phyloP scores from a whole-genome alignment of 208 protist genomes.

The Trypanosoma vivax region DNA sequence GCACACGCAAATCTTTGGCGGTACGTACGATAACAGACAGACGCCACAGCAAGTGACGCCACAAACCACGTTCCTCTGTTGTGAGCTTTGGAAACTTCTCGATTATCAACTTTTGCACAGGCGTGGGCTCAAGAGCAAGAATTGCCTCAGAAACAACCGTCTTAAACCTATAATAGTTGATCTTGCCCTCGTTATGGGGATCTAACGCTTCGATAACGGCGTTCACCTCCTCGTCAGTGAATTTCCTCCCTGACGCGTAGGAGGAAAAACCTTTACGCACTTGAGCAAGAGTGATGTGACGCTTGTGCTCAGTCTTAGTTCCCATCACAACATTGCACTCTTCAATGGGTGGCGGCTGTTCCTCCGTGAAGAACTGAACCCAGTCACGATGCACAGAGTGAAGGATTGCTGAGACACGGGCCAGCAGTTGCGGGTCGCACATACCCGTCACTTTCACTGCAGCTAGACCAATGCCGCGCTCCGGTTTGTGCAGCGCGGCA shows the following conservation, averaged over 20 bases:
- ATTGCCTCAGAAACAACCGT: constrained; percentile 73
- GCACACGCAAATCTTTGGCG: constrained; percentile 62
- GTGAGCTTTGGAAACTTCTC: constrained; percentile 63
- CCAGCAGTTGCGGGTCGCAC: constrained; percentile 87
- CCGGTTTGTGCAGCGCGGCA: constrained; percentile 58
- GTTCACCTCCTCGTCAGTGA: constrained; percentile 48
- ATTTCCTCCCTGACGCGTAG: constrained; percentile 21
- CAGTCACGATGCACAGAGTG: constrained; percentile 84
- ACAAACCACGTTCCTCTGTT: constrained; percentile 66
- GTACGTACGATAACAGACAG: constrained; percentile 67
- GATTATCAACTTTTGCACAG: constrained; percentile 48
- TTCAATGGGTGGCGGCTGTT: constrained; percentile 65
- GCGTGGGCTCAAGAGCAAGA: constrained; percentile 47
- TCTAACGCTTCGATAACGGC: constrained; percentile 60
- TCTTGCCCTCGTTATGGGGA: constrained; percentile 49
- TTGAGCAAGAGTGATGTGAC: constrained; percentile 62
- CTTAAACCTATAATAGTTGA: constrained; percentile 89
- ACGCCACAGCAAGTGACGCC: constrained; percentile 55
- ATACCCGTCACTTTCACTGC: constrained; percentile 92
- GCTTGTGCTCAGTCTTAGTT: constrained; percentile 50
- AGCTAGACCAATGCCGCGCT: constrained; percentile 50
- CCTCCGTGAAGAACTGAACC: constrained; percentile 66
- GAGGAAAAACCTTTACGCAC: constrained; percentile 45
- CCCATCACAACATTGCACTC: constrained; percentile 86
- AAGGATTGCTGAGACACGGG: constrained; percentile 80